Evolutionary conservation across 2,329 filamentous ascomycete genomes (phyloP).

Genomic region (Colletotrichum limetticola): DNA sequence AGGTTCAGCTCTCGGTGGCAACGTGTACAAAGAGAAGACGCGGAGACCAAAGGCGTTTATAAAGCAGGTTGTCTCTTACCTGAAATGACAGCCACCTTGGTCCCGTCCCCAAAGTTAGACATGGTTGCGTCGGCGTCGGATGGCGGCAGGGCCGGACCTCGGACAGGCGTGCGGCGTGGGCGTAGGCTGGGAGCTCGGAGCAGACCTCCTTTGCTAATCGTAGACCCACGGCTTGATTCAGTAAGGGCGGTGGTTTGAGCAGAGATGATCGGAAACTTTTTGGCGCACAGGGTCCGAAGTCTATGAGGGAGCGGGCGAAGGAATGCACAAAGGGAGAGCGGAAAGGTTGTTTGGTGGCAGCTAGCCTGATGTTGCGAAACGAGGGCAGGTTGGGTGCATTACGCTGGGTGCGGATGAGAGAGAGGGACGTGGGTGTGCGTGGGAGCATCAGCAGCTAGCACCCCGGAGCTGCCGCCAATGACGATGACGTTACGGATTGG

Average conservation of each 20-base stretch:
- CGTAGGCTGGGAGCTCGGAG: conserved; percentile 7
- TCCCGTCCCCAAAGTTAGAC: conserved; percentile 32
- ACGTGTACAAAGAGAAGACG: background rate
- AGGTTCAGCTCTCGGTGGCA: background rate
- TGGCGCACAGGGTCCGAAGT: conserved; percentile 29
- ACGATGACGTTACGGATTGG: conserved; percentile 27
- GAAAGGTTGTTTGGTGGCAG: conserved; percentile 15
- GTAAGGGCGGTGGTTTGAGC: conserved; percentile 26
- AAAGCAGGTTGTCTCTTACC: conserved; percentile 20
- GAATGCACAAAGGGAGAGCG: conserved; percentile 24
- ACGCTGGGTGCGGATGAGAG: background rate
- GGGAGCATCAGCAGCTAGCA: conserved; percentile 12
- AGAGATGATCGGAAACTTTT: conserved; percentile 25
- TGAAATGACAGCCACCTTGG: conserved; percentile 30
- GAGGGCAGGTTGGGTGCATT: conserved; percentile 12
- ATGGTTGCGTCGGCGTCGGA: conserved; percentile 31
- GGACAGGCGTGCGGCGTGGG: conserved; percentile 29
- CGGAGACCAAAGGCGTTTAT: conserved; percentile 19
- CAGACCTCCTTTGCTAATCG: conserved; percentile 2
- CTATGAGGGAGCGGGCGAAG: conserved; percentile 17
- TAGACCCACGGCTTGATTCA: conserved; percentile 20
- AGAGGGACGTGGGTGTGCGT: background rate
- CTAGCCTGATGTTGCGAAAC: conserved; percentile 27
- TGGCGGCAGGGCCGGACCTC: conserved; percentile 26
- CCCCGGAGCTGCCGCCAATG: conserved; percentile 29